Evolutionary conservation across 768 basidiomycete genomes (phyloP), one percentile per base, ranked within the genome.

Genomic region (Boletus tomentosulus): DNA sequence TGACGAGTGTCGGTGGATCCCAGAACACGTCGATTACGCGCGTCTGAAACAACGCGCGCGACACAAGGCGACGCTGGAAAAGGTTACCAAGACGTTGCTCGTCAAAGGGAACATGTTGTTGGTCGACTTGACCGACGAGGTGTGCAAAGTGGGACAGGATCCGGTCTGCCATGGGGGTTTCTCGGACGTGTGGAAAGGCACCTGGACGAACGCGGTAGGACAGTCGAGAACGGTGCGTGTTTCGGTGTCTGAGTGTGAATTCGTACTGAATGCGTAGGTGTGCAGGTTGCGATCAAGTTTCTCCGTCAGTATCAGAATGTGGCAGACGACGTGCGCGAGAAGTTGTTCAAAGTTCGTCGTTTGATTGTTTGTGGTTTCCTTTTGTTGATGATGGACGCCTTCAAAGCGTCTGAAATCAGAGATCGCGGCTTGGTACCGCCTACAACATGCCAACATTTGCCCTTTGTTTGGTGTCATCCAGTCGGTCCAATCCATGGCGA

Each of bases 161-260:
- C 73, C 82, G 0, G 74, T 80, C 34, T 78, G 72, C 27, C 75
- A 78, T 64, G 83, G 83, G 1, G 75, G 78, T 6, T 85, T 84
- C 52, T 76, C 81, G 30, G 83, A 84, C 61, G 80, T 84, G 5
- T 84, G 81, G 81, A 80, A 80, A 64, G 83, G 79, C 0, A 57
- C 64, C 5, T 83, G 81, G 82, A 74, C 71, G 56, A 80, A 79
- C 54, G 67, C 74, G n/a, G 15, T 72, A 72, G 61, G 78, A 70
- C 61, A 72, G 24, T 57, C 61, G 19, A 56, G 25, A 28, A 47
- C 47, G 58, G 70, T 71, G 41, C 19, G 57, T 51, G 7, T 4
- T 11, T 31, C 0, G 16, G 4, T 9, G n/a, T 28, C 10, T 0
- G 19, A 33, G 10, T 16, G n/a, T 27, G 4, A 30, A 35, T 35